These are phyloP conservation scores for Fusarium tanahbumbuense DNA, from an alignment of 2,329 filamentous ascomycete species.

Conservation along the genomic window DNA sequence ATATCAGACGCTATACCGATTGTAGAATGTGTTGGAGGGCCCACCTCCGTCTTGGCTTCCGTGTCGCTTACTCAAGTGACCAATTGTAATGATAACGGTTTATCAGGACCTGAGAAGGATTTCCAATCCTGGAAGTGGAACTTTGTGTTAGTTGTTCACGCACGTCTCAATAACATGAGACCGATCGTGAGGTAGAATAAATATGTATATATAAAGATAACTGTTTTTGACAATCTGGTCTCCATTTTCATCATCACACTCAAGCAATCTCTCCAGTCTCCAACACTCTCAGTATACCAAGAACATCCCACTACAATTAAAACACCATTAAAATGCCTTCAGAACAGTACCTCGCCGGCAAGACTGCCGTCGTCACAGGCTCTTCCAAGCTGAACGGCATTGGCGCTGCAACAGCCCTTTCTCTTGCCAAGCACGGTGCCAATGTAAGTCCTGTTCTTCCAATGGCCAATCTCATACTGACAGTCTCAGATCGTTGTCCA, in stretches of 20 bases:
- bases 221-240: accelerated
- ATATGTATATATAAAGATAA: neutral
- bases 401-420: conserved; percentile 4
- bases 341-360: conserved; percentile 41
- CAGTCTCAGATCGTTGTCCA: neutral
- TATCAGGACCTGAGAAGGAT: neutral
- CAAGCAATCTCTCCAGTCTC: neutral
- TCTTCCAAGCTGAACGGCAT: conserved; percentile 22
- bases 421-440: conserved; percentile 5
- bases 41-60: neutral
- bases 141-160: accelerated
- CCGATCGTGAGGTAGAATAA: accelerated
- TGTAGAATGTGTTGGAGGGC: neutral
- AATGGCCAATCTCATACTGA: neutral
- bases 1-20: neutral
- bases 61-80: neutral
- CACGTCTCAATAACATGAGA: neutral
- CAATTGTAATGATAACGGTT: neutral
- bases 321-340: conserved; percentile 23
- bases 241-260: neutral
- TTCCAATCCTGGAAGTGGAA: neutral
- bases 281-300: too few species aligned
- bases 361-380: conserved; percentile 43
- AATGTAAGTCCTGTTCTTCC: neutral
- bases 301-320: too few species aligned